Conservation (phyloP, 352 stramenopile genomes). For the Thraustochytrium sp. region DNA sequence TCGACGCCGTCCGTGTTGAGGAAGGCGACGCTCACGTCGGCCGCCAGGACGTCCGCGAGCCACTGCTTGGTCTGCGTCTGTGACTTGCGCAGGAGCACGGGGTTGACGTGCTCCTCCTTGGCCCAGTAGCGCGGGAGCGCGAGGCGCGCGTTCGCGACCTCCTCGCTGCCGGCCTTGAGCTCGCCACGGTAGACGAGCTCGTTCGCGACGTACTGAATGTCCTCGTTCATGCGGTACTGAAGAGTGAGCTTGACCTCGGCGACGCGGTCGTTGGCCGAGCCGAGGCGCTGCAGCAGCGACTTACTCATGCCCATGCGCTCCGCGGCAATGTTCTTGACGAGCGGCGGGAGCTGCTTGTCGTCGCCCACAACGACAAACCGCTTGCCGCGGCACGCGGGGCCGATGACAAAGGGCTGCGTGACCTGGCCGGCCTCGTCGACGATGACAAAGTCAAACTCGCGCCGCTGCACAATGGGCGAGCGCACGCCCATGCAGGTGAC, state of each 20-base stretch:
- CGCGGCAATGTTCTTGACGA: slow-evolving; percentile 82
- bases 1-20: slow-evolving; percentile 66
- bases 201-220: slow-evolving; percentile 93
- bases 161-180: slow-evolving; percentile 79
- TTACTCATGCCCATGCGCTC: slow-evolving; percentile 71
- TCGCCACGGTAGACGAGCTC: slow-evolving; percentile 82
- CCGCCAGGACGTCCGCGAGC: slow-evolving; percentile 50
- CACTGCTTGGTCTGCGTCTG: slow-evolving; percentile 48
- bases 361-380: slow-evolving; percentile 95
- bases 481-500: slow-evolving; percentile 57
- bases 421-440: slow-evolving; percentile 97
- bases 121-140: slow-evolving; percentile 42
- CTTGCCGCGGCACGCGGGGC: slow-evolving; percentile 81
- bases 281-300: slow-evolving; percentile 81
- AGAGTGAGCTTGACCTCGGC: slow-evolving; percentile 66
- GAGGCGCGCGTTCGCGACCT: slow-evolving; percentile 54
- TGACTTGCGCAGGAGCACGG: not conserved
- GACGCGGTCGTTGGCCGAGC: slow-evolving; percentile 73
- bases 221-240: slow-evolving; percentile 95
- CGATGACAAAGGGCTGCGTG: slow-evolving; percentile 86
- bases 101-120: not conserved
- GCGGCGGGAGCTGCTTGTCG: slow-evolving; percentile 93
- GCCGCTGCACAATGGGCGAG: slow-evolving; percentile 52
- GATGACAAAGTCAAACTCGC: slow-evolving; percentile 92
- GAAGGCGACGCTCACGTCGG: slow-evolving; percentile 62